Conservation (phyloP, 495 filamentous ascomycete species). For the Aspergillus avenaceus region DNA sequence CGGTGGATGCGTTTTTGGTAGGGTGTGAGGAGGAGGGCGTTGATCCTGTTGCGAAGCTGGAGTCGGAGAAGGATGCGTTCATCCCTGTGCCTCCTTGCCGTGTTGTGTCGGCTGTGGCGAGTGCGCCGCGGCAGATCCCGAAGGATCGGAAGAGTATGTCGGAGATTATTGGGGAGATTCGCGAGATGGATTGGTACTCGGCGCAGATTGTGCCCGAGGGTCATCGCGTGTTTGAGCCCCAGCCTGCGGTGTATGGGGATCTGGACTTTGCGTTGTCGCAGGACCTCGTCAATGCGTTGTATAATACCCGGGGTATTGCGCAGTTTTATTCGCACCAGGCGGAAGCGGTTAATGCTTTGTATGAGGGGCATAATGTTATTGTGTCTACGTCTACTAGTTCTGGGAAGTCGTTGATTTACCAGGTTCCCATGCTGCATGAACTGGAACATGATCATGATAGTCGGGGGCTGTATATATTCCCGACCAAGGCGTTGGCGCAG, state of each 20-base stretch:
- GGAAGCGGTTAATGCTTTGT: conserved; percentile 87
- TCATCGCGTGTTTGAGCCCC: conserved; percentile 87
- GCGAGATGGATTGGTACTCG: conserved; percentile 78
- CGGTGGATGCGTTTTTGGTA: conserved; percentile 73
- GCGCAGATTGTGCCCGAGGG: conserved; percentile 93
- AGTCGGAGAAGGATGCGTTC: conserved; percentile 37
- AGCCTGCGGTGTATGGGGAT: conserved; percentile 77
- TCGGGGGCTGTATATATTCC: conserved; percentile 96
- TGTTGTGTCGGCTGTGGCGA: conserved; percentile 38
- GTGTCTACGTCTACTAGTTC: conserved; percentile 94
- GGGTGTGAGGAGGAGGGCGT: conserved; percentile 59
- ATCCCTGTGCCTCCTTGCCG: conserved; percentile 49
- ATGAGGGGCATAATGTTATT: conserved; percentile 82
- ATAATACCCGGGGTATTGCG: conserved; percentile 81
- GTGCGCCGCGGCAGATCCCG: conserved; percentile 65
- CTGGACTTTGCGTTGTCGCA: conserved; percentile 85
- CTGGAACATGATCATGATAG: conserved; percentile 73
- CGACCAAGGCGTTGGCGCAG: conserved; percentile 94
- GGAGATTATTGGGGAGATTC: conserved; percentile 83
- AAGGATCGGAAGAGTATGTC: conserved; percentile 76
- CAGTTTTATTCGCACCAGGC: conserved; percentile 92
- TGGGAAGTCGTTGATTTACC: conserved; percentile 95
- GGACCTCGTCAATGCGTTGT: conserved; percentile 87
- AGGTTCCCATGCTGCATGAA: conserved; percentile 85
- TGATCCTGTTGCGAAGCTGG: conserved; percentile 66